A percentile compares a stretch with the other conserved stretches of the same genome.
Evolutionary conservation across 352 stramenopile species (phyloP).

Genomic region (Globisporangium emineosum): DNA sequence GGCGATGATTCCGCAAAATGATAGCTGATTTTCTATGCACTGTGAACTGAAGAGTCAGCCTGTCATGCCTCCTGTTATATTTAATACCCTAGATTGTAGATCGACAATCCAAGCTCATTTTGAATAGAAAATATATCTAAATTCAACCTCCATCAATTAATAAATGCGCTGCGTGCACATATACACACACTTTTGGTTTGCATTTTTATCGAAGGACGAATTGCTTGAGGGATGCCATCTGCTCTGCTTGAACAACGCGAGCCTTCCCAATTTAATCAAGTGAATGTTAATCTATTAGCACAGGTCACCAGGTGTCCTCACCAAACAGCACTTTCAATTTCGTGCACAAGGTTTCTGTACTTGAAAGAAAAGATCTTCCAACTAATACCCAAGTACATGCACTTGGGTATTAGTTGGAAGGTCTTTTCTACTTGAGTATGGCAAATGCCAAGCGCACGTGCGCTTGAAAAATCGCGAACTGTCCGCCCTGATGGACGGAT

Average conservation of each 20-base stretch:
- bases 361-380: too few relatives aligned
- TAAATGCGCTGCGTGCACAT: not conserved
- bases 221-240: constrained; percentile 10
- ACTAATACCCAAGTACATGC: too few relatives aligned
- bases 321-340: too few relatives aligned
- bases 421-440: too few relatives aligned
- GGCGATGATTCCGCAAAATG: not conserved
- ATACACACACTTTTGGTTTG: too few relatives aligned
- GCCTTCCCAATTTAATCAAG: not conserved
- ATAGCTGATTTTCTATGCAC: constrained; percentile 8
- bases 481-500: too few relatives aligned
- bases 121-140: not conserved
- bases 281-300: not conserved
- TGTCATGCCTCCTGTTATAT: not conserved
- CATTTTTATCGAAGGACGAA: constrained; percentile 3
- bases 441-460: not conserved
- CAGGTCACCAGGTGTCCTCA: too few relatives aligned
- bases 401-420: too few relatives aligned
- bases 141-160: not conserved
- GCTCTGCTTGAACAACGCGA: not conserved
- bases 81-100: not conserved
- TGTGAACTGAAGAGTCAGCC: constrained; percentile 5
- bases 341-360: too few relatives aligned
- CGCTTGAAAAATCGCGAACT: not conserved
- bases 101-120: not conserved